Base-by-base conservation (phyloP, 2,329 filamentous ascomycete genomes). In the Diaporthe helianthi region DNA sequence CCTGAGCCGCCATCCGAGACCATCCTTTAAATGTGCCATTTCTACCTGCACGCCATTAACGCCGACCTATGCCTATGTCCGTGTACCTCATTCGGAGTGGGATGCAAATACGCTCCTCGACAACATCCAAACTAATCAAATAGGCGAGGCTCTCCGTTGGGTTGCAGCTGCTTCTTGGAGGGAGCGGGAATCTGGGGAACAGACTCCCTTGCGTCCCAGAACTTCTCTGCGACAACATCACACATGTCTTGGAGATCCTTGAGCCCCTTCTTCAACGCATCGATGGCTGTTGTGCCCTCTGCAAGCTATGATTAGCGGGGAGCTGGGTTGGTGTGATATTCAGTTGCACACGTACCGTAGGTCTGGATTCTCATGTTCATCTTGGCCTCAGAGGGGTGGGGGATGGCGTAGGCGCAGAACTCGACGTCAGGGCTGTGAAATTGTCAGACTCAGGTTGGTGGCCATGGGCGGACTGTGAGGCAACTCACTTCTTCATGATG, bases 341-440 rank as follows among this genome's bases (percentile, higher is more conserved):
- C 8, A 49, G n/a, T 24, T 19, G 58, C 44, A 36, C 24, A 60
- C 89, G 78, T 83, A 97, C 95, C 93, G 76, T 96, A 98, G 74
- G 95, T 99, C 81, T 99, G 96, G 72, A 99, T 98, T 76, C 96
- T 89, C 72, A 99, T 84, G 78, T 98, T 97, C 95, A 99, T 97
- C 82, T 97, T 96, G 49, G 90, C 84, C 81, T 99, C 96, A 47
- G 94, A 97, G 63, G 96, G 96, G 81, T 99, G 96, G 36, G 96
- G 96, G 71, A 99, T 98, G 9, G 95, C 93, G 81, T 99, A 99
- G 71, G 95, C 96, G 81, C 96, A 98, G 82, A 99, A 98, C 80
- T 99, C 96, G 71, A 99, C 96, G 73, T 96, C 90, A 36, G 96
- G 95, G 80, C 95, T 98, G 73, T 13, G 51, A 29, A n/a, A 68